Evolutionary conservation across 768 basidiomycete genomes (phyloP), one percentile per base, ranked within the genome.

Genomic region (Termitomyces sp.): DNA sequence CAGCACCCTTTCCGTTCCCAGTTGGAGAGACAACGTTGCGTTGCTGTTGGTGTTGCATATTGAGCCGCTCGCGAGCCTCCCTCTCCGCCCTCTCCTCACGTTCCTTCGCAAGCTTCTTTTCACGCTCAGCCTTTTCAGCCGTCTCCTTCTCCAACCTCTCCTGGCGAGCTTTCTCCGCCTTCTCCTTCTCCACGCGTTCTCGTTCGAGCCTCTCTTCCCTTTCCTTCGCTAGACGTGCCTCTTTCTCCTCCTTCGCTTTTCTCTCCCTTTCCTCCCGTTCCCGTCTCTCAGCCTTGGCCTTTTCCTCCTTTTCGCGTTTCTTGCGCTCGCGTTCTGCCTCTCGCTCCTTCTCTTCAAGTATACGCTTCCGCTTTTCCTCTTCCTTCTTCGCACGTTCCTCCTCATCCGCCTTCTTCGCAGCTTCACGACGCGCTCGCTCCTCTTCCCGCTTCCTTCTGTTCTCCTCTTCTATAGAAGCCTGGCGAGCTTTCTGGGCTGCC

Each of bases 341-440:
- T 14, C 85, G 84, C 63, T 93, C 90, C 65, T 87, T 86, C 72
- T 94, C 91, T 67, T 93, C 89, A 40, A 86, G 82, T 60, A 85
- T 72, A 28, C 91, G 86, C 69, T 86, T 85, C 57, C 89, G 84
- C 65, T 74, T 77, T 70, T 95, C 93, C 71, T 97, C 95, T 47
- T 94, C 93, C 68, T 88, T 91, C 58, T 86, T 82, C 46, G 81
- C 76, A 66, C 83, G 87, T 72, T 95, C 94, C 68, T 96, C 95
- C 59, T 95, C 93, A 32, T 82, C 82, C 55, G 82, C 85, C 70
- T 88, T 88, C 59, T 87, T 86, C 59, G 80, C 80, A 52, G 85
- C 82, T 67, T 98, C 95, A 23, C 90, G 86, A 63, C 81, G 82
- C 2, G 74, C 72, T n/a, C 89, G 84, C 60, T 97, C 94, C 72